These are phyloP conservation scores for Tetraselmis striata DNA, from an alignment of 139 green algal species.

Conservation along the genomic window DNA sequence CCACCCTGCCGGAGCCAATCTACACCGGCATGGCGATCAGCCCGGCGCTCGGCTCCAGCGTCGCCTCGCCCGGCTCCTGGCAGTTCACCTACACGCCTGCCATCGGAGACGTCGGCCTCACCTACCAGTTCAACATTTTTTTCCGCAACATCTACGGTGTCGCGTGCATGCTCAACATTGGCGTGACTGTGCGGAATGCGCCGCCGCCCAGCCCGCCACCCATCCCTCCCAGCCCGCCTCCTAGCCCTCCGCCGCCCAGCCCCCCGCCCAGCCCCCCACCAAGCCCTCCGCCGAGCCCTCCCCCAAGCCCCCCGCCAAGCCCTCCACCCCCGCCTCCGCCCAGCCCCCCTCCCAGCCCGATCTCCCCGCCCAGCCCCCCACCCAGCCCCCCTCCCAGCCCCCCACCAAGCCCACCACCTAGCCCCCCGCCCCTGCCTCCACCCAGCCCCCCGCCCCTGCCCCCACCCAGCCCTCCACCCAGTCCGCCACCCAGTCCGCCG, in stretches of 20 bases:
- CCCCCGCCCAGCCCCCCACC: too few species aligned
- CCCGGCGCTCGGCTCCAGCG: not conserved
- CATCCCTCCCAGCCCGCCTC: not conserved
- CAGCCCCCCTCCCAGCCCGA: not conserved
- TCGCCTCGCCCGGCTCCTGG: not conserved
- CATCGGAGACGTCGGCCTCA: not conserved
- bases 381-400: not conserved
- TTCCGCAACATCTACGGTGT: not conserved
- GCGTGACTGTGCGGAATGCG: not conserved
- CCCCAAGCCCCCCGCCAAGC: too few species aligned
- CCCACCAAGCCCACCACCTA: not conserved
- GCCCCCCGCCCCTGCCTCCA: not conserved
- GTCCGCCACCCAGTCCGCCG: too few species aligned
- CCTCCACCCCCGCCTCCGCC: too few species aligned
- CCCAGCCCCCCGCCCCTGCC: not conserved
- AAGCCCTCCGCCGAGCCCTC: not conserved
- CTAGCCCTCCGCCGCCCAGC: not conserved
- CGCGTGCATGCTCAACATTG: not conserved
- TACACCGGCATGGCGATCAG: not conserved
- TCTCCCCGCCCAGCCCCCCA: not conserved
- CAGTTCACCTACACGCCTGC: not conserved
- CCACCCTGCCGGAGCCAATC: not conserved
- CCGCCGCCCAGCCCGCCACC: not conserved
- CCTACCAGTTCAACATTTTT: not conserved
- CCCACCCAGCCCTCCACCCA: too few species aligned